These are phyloP conservation scores for Coprinopsis marcescibilis DNA, from an alignment of 768 basidiomycete species.

Conservation along the genomic window DNA sequence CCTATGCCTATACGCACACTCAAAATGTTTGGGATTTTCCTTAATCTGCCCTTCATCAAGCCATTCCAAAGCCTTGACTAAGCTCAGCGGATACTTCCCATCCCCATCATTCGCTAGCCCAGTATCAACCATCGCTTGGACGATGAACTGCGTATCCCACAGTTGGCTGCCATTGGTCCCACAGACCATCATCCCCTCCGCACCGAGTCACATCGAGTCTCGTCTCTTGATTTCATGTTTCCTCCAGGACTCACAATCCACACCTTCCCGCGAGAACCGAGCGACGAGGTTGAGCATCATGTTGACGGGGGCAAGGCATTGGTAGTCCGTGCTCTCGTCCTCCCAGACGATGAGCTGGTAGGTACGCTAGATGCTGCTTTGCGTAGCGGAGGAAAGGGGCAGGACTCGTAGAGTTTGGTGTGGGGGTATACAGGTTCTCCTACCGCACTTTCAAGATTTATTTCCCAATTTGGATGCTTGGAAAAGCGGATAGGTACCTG, in stretches of 20 bases:
- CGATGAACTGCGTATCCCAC: conserved; percentile 92
- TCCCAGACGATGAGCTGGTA: conserved; percentile 81
- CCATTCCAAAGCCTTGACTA: conserved; percentile 65
- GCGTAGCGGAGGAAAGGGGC: conserved; percentile 67
- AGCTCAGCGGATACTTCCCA: conserved; percentile 48
- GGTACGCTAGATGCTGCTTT: conserved; percentile 51
- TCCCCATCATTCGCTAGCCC: conserved; percentile 70
- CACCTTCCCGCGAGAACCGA: conserved; percentile 70
- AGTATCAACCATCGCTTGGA: conserved; percentile 87
- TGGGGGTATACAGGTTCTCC: conserved; percentile 84
- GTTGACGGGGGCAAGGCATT: conserved; percentile 86
- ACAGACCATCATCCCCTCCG: conserved; percentile 91
- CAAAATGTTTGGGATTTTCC: conserved; percentile 60
- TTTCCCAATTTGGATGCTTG: conserved; percentile 95
- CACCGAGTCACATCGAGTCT: conserved; percentile 92
- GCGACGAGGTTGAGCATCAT: conserved; percentile 95
- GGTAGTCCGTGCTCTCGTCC: conserved; percentile 93
- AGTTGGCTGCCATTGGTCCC: conserved; percentile 94
- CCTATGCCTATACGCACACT: conserved; percentile 58
- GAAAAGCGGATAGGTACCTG: conserved; percentile 76
- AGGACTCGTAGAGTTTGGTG: conserved; percentile 65
- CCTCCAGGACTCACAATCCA: conserved; percentile 70
- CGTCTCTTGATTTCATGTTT: conserved; percentile 69
- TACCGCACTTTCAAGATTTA: conserved; percentile 95
- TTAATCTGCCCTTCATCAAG: conserved; percentile 68